A percentile compares a stretch with the other conserved stretches of the same genome.
These are phyloP conservation scores for Neurospora sp. DNA, from an alignment of 495 filamentous ascomycete genomes.

Conservation along the genomic window DNA sequence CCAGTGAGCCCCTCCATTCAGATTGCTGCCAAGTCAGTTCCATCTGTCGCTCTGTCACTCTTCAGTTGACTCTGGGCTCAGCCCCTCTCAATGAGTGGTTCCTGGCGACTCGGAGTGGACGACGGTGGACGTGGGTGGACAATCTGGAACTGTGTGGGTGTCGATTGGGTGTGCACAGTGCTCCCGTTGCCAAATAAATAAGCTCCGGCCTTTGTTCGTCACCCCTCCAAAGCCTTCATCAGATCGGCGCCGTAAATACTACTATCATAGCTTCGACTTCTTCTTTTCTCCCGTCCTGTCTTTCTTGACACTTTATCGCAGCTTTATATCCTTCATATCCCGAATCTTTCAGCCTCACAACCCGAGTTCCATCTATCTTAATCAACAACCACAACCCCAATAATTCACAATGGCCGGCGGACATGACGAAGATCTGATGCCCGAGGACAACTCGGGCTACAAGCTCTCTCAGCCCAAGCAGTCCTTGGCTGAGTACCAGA, in stretches of 20 bases:
- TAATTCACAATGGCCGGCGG: constrained; percentile 48
- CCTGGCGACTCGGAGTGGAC: background rate
- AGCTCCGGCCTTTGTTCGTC: constrained; percentile 12
- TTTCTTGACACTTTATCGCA: constrained; percentile 6
- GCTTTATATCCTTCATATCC: constrained; percentile 7
- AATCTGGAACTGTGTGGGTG: background rate
- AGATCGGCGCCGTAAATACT: background rate
- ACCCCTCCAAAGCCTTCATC: constrained; percentile 4
- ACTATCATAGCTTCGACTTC: constrained; percentile 1
- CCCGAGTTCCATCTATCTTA: background rate
- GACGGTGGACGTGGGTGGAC: background rate
- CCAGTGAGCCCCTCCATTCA: constrained; percentile 10
- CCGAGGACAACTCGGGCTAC: constrained; percentile 86
- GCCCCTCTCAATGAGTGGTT: background rate
- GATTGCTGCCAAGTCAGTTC: constrained; percentile 9
- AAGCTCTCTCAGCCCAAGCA: constrained; percentile 94
- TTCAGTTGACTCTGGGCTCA: background rate
- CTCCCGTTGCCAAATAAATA: constrained; percentile 16
- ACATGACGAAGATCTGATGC: constrained; percentile 74
- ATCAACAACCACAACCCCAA: constrained; percentile 11
- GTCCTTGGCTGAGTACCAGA: constrained; percentile 80
- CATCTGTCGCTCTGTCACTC: no score
- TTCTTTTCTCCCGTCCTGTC: background rate
- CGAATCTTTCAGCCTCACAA: constrained; percentile 2
- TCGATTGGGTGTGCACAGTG: background rate